Percentiles rank a stretch among this genome's conserved stretches.
These are phyloP conservation scores for Phaeolepiota aurea DNA, from an alignment of 768 basidiomycete genomes.

Conservation along the genomic window DNA sequence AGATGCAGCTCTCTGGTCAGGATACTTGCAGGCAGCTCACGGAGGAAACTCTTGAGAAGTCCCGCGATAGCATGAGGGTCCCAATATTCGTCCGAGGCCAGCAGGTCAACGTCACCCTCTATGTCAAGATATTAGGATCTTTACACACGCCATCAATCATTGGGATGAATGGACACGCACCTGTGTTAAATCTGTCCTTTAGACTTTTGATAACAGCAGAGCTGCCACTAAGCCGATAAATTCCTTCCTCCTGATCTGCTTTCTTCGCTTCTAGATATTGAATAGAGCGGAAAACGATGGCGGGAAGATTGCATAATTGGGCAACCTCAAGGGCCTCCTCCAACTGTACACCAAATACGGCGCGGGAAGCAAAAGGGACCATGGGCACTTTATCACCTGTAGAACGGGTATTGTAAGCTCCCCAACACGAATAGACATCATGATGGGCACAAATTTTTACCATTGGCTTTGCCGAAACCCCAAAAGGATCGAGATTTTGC, in stretches of 20 bases:
- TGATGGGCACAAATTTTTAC: constrained; percentile 21
- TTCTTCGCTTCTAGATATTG: constrained; percentile 91
- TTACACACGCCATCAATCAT: neutral
- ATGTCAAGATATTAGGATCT: constrained; percentile 9
- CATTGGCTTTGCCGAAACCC: constrained; percentile 72
- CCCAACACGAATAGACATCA: constrained; percentile 2
- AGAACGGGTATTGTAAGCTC: constrained; percentile 5
- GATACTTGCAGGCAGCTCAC: constrained; percentile 89
- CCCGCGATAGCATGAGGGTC: constrained; percentile 98
- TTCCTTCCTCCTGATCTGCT: constrained; percentile 95
- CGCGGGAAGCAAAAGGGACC: constrained; percentile 41
- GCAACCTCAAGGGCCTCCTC: constrained; percentile 86
- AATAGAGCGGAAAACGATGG: constrained; percentile 91
- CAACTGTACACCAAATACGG: constrained; percentile 84
- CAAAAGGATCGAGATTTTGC: constrained; percentile 91
- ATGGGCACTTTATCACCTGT: constrained; percentile 29
- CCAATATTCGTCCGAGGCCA: constrained; percentile 87
- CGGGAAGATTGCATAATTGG: constrained; percentile 84
- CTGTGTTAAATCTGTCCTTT: constrained; percentile 87
- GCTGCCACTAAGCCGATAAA: constrained; percentile 92
- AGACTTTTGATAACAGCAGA: constrained; percentile 91
- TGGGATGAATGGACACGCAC: constrained; percentile 34
- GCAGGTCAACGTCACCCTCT: constrained; percentile 96
- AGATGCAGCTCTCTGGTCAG: constrained; percentile 89
- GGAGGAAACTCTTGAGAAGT: constrained; percentile 85